Percentiles rank a stretch among this genome's conserved stretches.
phyloP scores from a whole-genome alignment of 495 filamentous ascomycete species.

The Podospora pseudopauciseta region DNA sequence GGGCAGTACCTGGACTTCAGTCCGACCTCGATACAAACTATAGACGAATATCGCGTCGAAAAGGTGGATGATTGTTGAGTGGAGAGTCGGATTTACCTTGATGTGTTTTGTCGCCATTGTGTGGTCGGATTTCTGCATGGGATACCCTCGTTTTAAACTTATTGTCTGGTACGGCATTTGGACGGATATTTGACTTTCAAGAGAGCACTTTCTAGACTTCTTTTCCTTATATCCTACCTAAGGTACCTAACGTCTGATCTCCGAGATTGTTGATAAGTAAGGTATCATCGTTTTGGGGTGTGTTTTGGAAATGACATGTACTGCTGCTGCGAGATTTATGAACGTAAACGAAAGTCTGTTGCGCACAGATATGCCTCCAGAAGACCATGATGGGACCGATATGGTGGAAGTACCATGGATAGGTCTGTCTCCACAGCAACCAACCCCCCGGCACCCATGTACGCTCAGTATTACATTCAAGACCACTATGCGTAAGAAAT shows the following conservation, averaged over 20 bases:
- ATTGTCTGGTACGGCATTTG: background rate
- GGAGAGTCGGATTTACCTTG: background rate
- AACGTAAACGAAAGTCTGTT: too few relatives aligned
- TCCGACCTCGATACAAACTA: constrained; percentile 18
- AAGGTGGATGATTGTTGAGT: constrained; percentile 15
- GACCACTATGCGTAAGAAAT: background rate
- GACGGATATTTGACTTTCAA: background rate
- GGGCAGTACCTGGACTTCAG: constrained; percentile 22
- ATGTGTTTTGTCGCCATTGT: background rate
- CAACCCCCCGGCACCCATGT: background rate
- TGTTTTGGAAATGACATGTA: background rate
- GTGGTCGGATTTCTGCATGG: background rate
- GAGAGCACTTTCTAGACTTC: background rate
- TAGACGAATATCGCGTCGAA: constrained; percentile 29
- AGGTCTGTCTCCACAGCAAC: background rate
- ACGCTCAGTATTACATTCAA: too few relatives aligned
- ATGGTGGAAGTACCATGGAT: background rate
- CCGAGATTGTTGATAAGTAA: too few relatives aligned
- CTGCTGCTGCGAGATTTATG: too few relatives aligned
- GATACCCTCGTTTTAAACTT: constrained; percentile 8
- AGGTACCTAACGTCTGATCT: background rate
- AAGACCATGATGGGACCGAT: background rate
- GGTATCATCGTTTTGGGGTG: background rate
- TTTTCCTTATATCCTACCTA: background rate
- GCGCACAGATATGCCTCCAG: too few relatives aligned